Percentiles rank a stretch among this genome's conserved stretches.
phyloP scores from a whole-genome alignment of 2,329 filamentous ascomycete genomes.

The Phaeosphaeriaceae sp. region DNA sequence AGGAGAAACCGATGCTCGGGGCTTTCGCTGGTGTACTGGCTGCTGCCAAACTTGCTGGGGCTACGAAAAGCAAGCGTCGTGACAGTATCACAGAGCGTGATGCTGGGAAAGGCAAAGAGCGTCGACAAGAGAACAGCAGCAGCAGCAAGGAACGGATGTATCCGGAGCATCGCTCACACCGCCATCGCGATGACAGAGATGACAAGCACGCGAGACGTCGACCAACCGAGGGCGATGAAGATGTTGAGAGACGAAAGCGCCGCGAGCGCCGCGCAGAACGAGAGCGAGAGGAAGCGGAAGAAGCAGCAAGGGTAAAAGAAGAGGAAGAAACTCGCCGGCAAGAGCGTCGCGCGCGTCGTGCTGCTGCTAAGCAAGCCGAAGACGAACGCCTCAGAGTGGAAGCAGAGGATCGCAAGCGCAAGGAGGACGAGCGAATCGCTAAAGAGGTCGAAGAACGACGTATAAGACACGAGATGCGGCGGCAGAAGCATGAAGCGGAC shows the following conservation, averaged over 20 bases:
- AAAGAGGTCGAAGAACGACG: constrained; percentile 38
- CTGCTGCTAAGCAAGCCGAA: constrained; percentile 31
- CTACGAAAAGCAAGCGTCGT: constrained; percentile 34
- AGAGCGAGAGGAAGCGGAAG: constrained; percentile 33
- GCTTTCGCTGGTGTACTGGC: constrained; percentile 23
- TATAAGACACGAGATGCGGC: constrained; percentile 34
- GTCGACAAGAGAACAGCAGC: constrained; percentile 26
- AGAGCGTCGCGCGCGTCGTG: constrained; percentile 38
- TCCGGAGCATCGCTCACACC: constrained; percentile 35
- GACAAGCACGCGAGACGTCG: constrained; percentile 39
- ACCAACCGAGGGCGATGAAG: constrained; percentile 30
- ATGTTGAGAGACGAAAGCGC: constrained; percentile 34
- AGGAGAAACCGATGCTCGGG: constrained; percentile 32
- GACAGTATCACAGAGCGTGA: constrained; percentile 45
- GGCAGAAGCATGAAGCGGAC: constrained; percentile 35
- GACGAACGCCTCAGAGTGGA: constrained; percentile 25
- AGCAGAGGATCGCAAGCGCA: constrained; percentile 25
- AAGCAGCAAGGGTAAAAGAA: constrained; percentile 27
- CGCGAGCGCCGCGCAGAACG: constrained; percentile 37
- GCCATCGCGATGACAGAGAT: constrained; percentile 32
- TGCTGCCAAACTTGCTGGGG: constrained; percentile 25
- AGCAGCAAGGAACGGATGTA: constrained; percentile 38
- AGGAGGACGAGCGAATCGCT: constrained; percentile 27
- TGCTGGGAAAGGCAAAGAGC: constrained; percentile 23
- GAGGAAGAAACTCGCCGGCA: constrained; percentile 33